Conservation (phyloP, 2,329 filamentous ascomycete genomes). For the Thermothelomyces thermophilus region DNA sequence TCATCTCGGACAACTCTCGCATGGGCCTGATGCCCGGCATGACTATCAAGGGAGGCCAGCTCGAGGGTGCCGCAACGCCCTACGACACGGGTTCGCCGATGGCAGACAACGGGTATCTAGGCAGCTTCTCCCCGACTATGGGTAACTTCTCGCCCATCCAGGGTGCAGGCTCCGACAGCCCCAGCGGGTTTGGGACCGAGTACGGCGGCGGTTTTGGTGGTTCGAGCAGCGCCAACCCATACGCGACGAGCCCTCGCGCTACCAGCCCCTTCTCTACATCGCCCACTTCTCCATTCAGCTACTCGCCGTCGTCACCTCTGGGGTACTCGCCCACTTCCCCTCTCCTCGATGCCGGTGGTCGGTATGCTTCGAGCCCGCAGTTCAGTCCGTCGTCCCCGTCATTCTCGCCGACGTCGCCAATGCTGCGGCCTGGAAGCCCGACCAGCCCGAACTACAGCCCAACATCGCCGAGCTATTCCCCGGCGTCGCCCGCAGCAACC, state of each 20-base stretch:
- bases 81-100: constrained; percentile 86
- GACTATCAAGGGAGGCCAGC: constrained; percentile 65
- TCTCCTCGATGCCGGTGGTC: constrained; percentile 47
- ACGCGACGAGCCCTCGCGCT: constrained; percentile 60
- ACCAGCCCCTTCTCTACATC: constrained; percentile 74
- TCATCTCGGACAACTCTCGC: constrained; percentile 85
- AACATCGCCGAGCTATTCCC: constrained; percentile 59
- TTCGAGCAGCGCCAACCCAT: constrained; percentile 54
- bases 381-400: constrained; percentile 59
- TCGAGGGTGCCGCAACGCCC: constrained; percentile 83
- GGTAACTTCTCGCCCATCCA: constrained; percentile 74
- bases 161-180: constrained; percentile 63
- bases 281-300: constrained; percentile 56
- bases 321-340: constrained; percentile 75
- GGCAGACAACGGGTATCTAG: constrained; percentile 57
- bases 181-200: constrained; percentile 58
- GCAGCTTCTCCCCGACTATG: constrained; percentile 55
- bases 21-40: constrained; percentile 76
- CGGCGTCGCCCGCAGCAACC: constrained; percentile 51
- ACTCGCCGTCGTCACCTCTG: constrained; percentile 71
- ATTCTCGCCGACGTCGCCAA: constrained; percentile 57
- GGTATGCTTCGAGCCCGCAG: constrained; percentile 53
- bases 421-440: constrained; percentile 48
- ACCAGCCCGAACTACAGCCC: constrained; percentile 58
- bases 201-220: constrained; percentile 47